Percentiles rank a stretch among this genome's conserved stretches.
phyloP scores from a whole-genome alignment of 2,329 filamentous ascomycete genomes.

The Penicillium glabrum region DNA sequence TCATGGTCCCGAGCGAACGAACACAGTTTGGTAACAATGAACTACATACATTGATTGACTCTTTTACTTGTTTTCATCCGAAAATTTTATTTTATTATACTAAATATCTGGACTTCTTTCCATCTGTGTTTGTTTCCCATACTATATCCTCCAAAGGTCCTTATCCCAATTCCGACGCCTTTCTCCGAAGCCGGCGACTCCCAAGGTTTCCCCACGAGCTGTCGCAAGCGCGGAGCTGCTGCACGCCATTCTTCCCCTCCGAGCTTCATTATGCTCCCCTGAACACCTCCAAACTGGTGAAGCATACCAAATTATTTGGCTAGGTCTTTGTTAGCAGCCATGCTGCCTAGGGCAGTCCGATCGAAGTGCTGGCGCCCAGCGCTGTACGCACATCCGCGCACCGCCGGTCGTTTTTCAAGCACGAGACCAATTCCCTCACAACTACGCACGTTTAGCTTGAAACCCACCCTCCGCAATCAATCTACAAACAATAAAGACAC shows the following conservation, averaged over 20 bases:
- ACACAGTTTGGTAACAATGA: background rate
- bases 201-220: slow-evolving; percentile 21
- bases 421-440: slow-evolving; percentile 25
- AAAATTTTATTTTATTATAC: background rate
- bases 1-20: slow-evolving; percentile 19
- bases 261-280: slow-evolving; percentile 27
- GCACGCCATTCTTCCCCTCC: slow-evolving; percentile 10
- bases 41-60: background rate
- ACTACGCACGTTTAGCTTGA: slow-evolving; percentile 31
- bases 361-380: slow-evolving; percentile 34
- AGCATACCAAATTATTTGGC: slow-evolving; percentile 1
- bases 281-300: slow-evolving; percentile 8
- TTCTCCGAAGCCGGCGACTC: slow-evolving; percentile 37
- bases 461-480: slow-evolving; percentile 24
- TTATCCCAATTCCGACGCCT: slow-evolving; percentile 13
- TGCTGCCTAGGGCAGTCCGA: slow-evolving; percentile 40
- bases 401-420: slow-evolving; percentile 25
- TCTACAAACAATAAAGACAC: slow-evolving; percentile 15
- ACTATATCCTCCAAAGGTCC: background rate
- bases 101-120: background rate
- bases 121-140: background rate
- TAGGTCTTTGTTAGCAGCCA: slow-evolving; percentile 17
- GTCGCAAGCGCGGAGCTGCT: slow-evolving; percentile 10
- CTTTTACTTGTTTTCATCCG: background rate
- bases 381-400: slow-evolving; percentile 26